Percentiles rank a stretch among this genome's conserved stretches.
Conservation (phyloP, 352 stramenopile species). For the Globisporangium apiculatum region DNA sequence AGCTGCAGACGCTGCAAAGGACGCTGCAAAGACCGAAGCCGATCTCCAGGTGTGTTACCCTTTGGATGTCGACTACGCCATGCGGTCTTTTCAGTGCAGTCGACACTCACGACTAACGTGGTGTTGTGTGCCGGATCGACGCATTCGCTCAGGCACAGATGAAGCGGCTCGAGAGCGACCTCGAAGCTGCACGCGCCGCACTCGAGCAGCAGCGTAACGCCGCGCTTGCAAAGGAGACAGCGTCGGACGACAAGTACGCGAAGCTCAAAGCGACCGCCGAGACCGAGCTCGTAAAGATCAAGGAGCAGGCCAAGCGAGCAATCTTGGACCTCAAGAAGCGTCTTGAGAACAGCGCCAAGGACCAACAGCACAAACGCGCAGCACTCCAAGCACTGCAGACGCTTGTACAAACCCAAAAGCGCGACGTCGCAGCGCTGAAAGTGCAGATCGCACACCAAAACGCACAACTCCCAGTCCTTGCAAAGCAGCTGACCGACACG, state of each 20-base stretch:
- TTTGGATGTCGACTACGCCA: too few relatives aligned
- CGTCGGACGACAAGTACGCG: conserved; percentile 57
- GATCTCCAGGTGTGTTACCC: conserved; percentile 24
- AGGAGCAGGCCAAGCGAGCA: conserved; percentile 84
- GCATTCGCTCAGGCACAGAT: conserved; percentile 21
- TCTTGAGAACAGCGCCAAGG: conserved; percentile 52
- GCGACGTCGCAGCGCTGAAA: conserved; percentile 42
- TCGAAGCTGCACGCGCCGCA: conserved; percentile 28
- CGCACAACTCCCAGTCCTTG: conserved; percentile 46
- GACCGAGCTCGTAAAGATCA: conserved; percentile 72
- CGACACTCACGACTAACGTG: too few relatives aligned
- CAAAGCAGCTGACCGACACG: conserved; percentile 69
- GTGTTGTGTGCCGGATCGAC: background rate
- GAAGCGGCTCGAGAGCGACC: conserved; percentile 26
- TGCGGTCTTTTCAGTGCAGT: too few relatives aligned
- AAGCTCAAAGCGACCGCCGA: conserved; percentile 78
- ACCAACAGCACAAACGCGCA: conserved; percentile 46
- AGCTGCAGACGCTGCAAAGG: conserved; percentile 10
- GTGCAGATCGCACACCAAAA: conserved; percentile 41
- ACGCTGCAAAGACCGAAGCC: conserved; percentile 22
- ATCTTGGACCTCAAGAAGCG: conserved; percentile 81
- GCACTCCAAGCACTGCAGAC: conserved; percentile 28
- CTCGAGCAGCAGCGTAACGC: conserved; percentile 49
- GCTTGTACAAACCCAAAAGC: conserved; percentile 52
- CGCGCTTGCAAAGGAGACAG: conserved; percentile 33